A percentile compares a stretch with the other conserved stretches of the same genome.
Conservation (phyloP, 192 early-diverging fungal species). For the Rhizophlyctis rosea region DNA sequence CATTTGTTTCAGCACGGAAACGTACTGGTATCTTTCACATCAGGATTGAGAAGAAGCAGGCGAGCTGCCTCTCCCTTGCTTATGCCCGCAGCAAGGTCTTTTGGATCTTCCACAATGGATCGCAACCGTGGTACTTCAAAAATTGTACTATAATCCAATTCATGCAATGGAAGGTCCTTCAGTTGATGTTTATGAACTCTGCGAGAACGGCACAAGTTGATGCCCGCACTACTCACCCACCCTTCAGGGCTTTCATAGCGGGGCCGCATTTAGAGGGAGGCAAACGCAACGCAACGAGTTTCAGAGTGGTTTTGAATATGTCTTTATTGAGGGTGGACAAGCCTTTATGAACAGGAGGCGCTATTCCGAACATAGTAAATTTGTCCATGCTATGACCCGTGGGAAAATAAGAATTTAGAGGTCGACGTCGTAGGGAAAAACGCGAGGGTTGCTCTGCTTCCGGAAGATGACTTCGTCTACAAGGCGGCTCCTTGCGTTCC, state of each 20-base stretch:
- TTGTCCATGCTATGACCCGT: too few relatives aligned
- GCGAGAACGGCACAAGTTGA: slow-evolving; percentile 5
- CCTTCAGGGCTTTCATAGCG: slow-evolving; percentile 46
- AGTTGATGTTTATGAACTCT: slow-evolving; percentile 6
- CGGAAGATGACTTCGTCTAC: too few relatives aligned
- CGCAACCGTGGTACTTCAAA: slow-evolving; percentile 18
- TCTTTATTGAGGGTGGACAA: slow-evolving; percentile 64
- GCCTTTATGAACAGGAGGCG: slow-evolving; percentile 65
- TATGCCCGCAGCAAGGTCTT: neutral
- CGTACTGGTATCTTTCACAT: slow-evolving; percentile 25
- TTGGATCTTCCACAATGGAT: slow-evolving; percentile 19
- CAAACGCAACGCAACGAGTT: slow-evolving; percentile 66
- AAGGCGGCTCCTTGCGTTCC: too few relatives aligned
- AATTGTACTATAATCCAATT: neutral
- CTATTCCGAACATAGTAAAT: slow-evolving; percentile 9
- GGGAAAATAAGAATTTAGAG: too few relatives aligned
- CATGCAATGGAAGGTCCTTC: neutral
- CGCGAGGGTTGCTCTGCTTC: too few relatives aligned
- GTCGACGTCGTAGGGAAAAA: too few relatives aligned
- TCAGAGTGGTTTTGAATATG: slow-evolving; percentile 58
- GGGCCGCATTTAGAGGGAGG: slow-evolving; percentile 47
- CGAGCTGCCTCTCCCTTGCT: slow-evolving; percentile 24
- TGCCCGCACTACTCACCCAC: slow-evolving; percentile 1
- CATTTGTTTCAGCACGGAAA: neutral
- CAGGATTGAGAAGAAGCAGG: slow-evolving; percentile 50